Evolutionary conservation across 257 asterid genomes (phyloP), one percentile per base, ranked within the genome.

Genomic region (Solanum rostratum): DNA sequence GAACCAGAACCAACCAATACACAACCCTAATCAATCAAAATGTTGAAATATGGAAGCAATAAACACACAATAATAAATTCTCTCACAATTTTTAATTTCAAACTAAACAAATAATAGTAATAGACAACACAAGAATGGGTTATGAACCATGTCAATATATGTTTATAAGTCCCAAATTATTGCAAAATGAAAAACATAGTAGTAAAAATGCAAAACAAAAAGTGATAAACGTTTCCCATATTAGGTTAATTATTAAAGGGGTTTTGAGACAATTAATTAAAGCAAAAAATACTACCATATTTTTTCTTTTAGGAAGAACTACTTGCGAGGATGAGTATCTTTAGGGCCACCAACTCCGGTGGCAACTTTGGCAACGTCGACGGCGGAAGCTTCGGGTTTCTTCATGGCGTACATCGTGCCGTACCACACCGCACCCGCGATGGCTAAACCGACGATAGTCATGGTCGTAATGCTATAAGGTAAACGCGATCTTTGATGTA

Each of bases 371-470:
- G 94, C 95, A 16, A 93, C 94, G 18, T 95, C 98, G 0, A 16
- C 65, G 1, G 96, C 98, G 59, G 82, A 87, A 0, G 95, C 97
- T 73, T 94, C 97, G 0, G 97, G 95, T 71, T 94, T 94, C 66
- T 91, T 95, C 91, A 88, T 86, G 10, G 89, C 70, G 86, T 95
- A 95, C 83, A 95, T 80, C 13, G 97, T 89, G 84, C 89, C 84
- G 88, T 94, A 95, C 91, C 94, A 90, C n/a, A 95, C 45, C 39
- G 88, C 87, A 7, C 92, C 95, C 7, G 84, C 79, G 27, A 91
- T 53, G 22, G 92, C 93, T 6, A 86, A 8, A 13, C 97, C 98
- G 3, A 39, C 89, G 0, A 93, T 54, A 18, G 93, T 69, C 46
- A 93, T 82, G 4, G 88, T 86, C 0, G 79, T 5, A n/a, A 89